Evolutionary conservation across 371 early-diverging fungal species (phyloP).

Genomic region (Mortierella sp.): DNA sequence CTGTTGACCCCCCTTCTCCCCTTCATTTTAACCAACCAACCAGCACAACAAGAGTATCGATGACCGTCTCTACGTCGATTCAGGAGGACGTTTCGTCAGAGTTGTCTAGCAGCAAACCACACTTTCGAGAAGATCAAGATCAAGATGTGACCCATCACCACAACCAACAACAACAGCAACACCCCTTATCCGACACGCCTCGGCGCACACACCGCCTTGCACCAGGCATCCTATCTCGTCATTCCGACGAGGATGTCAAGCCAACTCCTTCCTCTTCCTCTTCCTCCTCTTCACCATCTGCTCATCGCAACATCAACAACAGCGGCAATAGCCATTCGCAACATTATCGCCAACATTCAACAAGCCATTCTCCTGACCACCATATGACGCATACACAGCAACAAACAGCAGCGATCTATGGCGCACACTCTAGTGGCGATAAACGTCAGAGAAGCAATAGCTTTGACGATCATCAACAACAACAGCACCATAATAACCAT

Average conservation of each 20-base stretch:
- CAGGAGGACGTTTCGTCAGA: constrained; percentile 15
- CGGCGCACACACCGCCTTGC: constrained; percentile 1
- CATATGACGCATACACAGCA: neutral
- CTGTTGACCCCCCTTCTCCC: neutral
- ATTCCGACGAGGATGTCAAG: neutral
- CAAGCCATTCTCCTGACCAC: neutral
- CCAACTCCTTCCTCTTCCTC: neutral
- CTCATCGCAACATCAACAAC: neutral
- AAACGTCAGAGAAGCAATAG: constrained; percentile 17
- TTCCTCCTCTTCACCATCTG: neutral
- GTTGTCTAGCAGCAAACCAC: constrained; percentile 20
- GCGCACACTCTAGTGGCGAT: constrained; percentile 5
- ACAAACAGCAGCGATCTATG: neutral
- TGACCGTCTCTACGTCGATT: constrained; percentile 35
- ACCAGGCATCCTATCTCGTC: neutral
- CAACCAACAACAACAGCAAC: constrained; percentile 1
- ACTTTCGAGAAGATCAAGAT: constrained; percentile 25
- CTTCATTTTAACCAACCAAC: neutral
- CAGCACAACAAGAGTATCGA: neutral
- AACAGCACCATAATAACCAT: neutral
- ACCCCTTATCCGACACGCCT: constrained; percentile 3
- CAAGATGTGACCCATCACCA: constrained; percentile 13
- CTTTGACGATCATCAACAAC: constrained; percentile 6
- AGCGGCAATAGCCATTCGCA: neutral
- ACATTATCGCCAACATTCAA: neutral